phyloP scores from a whole-genome alignment of 1,139 yeast genomes.

The Meyerozyma athensensis region DNA sequence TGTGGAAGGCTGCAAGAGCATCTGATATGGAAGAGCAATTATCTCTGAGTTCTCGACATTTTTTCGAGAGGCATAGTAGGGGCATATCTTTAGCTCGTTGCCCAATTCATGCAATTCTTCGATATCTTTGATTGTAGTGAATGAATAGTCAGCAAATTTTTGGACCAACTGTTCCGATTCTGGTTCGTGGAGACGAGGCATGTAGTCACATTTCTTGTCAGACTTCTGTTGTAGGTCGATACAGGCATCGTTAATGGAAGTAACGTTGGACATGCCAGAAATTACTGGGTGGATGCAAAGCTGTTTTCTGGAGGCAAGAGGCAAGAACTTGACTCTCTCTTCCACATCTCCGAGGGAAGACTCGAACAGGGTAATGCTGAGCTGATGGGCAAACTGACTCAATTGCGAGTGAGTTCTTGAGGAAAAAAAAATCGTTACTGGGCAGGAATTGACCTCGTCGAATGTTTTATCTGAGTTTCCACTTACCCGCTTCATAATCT shows the following conservation, averaged over 20 bases:
- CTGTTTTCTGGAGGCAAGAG: constrained; percentile 82
- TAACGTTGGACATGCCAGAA: constrained; percentile 39
- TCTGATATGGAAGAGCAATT: constrained; percentile 81
- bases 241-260: constrained; percentile 80
- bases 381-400: constrained; percentile 73
- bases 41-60: constrained; percentile 62
- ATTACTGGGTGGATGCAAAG: constrained; percentile 64
- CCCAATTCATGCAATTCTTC: constrained; percentile 75
- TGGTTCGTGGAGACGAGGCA: constrained; percentile 32
- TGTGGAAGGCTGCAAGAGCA: constrained; percentile 61
- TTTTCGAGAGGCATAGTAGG: constrained; percentile 71
- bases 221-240: constrained; percentile 56
- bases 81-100: constrained; percentile 55
- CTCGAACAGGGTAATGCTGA: constrained; percentile 59
- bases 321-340: constrained; percentile 51
- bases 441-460: constrained; percentile 28
- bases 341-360: constrained; percentile 46
- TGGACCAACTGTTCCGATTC: constrained; percentile 27
- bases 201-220: constrained; percentile 45
- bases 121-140: constrained; percentile 69
- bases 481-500: constrained; percentile 36
- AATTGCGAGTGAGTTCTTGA: constrained; percentile 93
- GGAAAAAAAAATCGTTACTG: constrained; percentile 54
- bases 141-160: constrained; percentile 55
- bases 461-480: constrained; percentile 13